Evolutionary conservation across 2,329 filamentous ascomycete species (phyloP).

Genomic region (Chaetothyriales sp.): DNA sequence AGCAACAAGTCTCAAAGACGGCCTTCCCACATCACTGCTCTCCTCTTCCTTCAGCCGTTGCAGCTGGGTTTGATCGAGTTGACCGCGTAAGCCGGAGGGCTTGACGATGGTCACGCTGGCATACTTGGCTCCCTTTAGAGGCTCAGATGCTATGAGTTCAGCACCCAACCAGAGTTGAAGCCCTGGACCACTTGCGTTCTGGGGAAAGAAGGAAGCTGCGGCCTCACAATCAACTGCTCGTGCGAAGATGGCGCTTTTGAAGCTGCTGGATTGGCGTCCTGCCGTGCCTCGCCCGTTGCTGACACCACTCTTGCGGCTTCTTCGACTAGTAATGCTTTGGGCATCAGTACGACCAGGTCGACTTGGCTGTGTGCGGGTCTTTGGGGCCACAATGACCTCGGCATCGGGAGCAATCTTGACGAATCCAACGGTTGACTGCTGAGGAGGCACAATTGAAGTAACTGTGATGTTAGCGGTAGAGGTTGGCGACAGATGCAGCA

Average conservation of each 20-base stretch:
- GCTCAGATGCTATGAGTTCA: constrained; percentile 55
- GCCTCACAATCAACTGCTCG: constrained; percentile 59
- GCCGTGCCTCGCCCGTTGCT: constrained; percentile 50
- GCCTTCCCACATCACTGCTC: constrained; percentile 39
- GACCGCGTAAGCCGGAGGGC: constrained; percentile 59
- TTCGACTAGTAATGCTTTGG: constrained; percentile 65
- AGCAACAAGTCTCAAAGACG: constrained; percentile 57
- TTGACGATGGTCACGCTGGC: constrained; percentile 75
- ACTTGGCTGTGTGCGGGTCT: constrained; percentile 58
- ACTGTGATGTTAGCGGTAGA: constrained; percentile 87
- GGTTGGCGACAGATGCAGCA: constrained; percentile 83
- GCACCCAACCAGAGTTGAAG: constrained; percentile 64
- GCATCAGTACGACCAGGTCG: constrained; percentile 53
- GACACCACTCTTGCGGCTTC: constrained; percentile 55
- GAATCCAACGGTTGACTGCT: constrained; percentile 55
- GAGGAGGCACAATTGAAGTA: constrained; percentile 63
- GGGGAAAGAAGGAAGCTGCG: constrained; percentile 63
- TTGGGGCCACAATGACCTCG: constrained; percentile 93
- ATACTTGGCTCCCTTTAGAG: constrained; percentile 61
- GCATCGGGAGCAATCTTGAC: constrained; percentile 87
- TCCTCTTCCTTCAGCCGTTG: constrained; percentile 52
- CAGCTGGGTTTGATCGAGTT: constrained; percentile 52
- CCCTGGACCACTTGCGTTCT: constrained; percentile 30
- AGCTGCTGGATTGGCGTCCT: constrained; percentile 46
- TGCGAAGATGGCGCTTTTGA: constrained; percentile 47